A percentile compares a stretch with the other conserved stretches of the same genome.
Conservation (phyloP, 1,284 basidiomycete species). For the Fomes fomentarius region DNA sequence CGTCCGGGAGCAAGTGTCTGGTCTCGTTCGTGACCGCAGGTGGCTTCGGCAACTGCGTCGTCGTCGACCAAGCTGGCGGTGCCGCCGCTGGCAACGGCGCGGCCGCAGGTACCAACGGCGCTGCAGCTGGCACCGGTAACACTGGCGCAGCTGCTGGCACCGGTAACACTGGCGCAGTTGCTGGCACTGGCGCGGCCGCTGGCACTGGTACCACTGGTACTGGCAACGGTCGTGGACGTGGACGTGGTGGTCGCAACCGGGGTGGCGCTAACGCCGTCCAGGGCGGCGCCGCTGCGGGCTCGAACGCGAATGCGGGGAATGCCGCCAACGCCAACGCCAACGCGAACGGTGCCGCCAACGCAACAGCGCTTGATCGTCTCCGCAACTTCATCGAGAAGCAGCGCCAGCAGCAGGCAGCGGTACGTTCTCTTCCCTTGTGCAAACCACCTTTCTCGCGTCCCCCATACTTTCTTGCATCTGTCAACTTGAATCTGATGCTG, state of each 20-base stretch:
- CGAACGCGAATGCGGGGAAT: background rate
- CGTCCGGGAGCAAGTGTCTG: slow-evolving; percentile 46
- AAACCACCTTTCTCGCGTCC: too few relatives aligned
- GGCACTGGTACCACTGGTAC: background rate
- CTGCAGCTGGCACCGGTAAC: background rate
- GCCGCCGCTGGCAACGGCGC: slow-evolving; percentile 3
- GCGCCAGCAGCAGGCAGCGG: background rate
- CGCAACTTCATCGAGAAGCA: background rate
- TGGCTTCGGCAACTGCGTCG: slow-evolving; percentile 57
- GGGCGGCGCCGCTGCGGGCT: background rate
- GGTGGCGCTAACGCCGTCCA: background rate
- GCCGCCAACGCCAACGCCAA: background rate
- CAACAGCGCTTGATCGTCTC: background rate
- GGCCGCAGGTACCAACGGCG: background rate
- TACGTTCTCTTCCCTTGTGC: slow-evolving; percentile 1
- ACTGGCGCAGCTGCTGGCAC: background rate
- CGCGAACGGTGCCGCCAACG: background rate
- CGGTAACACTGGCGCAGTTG: background rate
- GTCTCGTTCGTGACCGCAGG: slow-evolving; percentile 47
- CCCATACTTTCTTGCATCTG: background rate
- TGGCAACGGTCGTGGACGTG: background rate
- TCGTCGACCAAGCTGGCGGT: slow-evolving; percentile 31
- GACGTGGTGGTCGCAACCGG: background rate
- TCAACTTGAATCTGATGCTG: background rate
- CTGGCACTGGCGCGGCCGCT: background rate